Conservation (phyloP, 768 basidiomycete species). For the Strobilomyces confusus region DNA sequence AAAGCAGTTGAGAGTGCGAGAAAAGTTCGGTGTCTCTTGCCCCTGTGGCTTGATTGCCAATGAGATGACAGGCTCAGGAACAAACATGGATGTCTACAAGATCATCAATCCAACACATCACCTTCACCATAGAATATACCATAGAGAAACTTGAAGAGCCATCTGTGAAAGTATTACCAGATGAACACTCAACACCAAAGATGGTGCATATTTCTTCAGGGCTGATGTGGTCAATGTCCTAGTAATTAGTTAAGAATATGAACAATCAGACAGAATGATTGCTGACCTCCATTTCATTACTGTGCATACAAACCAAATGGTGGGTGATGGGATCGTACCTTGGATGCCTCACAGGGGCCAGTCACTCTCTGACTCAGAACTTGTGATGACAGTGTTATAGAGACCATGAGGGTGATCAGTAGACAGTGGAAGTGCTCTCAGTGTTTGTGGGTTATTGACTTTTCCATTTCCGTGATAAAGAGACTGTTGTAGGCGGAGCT, state of each 20-base stretch:
- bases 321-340: too few relatives aligned
- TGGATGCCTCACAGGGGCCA: too few relatives aligned
- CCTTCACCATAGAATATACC: constrained; percentile 44
- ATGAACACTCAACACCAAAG: constrained; percentile 97
- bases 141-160: constrained; percentile 87
- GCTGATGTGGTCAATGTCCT: constrained; percentile 91
- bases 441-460: too few relatives aligned
- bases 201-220: constrained; percentile 99
- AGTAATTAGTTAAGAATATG: background rate
- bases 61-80: constrained; percentile 97
- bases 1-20: constrained; percentile 94
- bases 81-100: constrained; percentile 90
- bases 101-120: background rate
- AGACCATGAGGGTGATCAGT: too few relatives aligned
- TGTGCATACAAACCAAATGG: constrained; percentile 96
- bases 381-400: too few relatives aligned
- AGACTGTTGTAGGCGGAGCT: too few relatives aligned
- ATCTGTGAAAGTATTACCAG: constrained; percentile 97
- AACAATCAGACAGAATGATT: background rate
- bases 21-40: constrained; percentile 93
- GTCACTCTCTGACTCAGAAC: too few relatives aligned
- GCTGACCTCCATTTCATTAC: constrained; percentile 95
- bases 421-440: too few relatives aligned
- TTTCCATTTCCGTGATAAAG: too few relatives aligned
- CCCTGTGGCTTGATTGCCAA: constrained; percentile 90